Base-by-base conservation (phyloP, 345 rosid species). In the Citrus reticulata region DNA sequence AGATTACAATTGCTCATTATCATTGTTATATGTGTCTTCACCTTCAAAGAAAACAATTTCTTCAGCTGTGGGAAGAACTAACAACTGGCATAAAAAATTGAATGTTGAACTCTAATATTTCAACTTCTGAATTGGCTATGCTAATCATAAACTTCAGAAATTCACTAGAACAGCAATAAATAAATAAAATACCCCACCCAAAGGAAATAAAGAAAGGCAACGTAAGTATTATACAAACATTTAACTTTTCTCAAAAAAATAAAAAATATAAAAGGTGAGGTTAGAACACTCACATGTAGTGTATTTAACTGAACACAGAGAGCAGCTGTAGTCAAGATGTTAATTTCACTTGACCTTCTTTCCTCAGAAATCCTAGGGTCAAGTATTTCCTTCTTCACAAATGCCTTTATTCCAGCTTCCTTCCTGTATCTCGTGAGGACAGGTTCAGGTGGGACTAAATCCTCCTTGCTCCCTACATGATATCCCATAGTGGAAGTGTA, bases 271-370 rank as follows among this genome's bases (percentile, higher is more conserved):
- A 68, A 77, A 74, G 77, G 20, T 3, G 65, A 84, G 82, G 78
- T 67, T 71, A 79, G 62, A 84, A 84, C 91, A 84, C 91, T 88
- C 86, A 96, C 99, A 86, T 90, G 85, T 85, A 96, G 82, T 49
- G 98, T 89, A 88, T 96, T 96, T 73, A 94, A 87, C 90, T 90
- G 99, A 80, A 94, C 98, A 78, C 99, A 95, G 11, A 95, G 92
- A 63, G 85, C 79, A 75, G 89, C 76, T 19, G 97, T 93, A 19
- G 95, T 84, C 69, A 84, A 92, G 77, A 87, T 90, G 85, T 80
- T 84, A 65, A 94, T 83, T 66, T 86, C 93, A 37, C 82, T 87
- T 10, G 97, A 85, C 84, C 89, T 90, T 87, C 88, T 90, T 85
- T 92, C 97, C 60, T 90, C 93, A 72, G 88, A 91, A 61, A 81